A percentile compares a stretch with the other conserved stretches of the same genome.
These are phyloP conservation scores for Leccinum uliginosum DNA, from an alignment of 768 basidiomycete species.

Conservation along the genomic window DNA sequence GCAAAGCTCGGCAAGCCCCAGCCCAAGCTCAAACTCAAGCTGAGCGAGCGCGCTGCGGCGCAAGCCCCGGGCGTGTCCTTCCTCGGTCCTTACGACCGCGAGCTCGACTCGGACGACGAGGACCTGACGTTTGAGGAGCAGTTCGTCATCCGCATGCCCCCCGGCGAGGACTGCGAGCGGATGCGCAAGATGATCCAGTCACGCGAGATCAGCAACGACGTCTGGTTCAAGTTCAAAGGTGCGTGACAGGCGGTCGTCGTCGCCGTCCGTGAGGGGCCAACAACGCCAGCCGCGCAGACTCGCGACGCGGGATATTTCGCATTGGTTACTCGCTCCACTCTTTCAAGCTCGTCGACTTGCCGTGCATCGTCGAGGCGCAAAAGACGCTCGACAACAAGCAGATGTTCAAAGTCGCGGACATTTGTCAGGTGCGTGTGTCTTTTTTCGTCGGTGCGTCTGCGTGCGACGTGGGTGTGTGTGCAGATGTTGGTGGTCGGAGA, in stretches of 20 bases:
- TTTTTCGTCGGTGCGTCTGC: slow-evolving; percentile 1
- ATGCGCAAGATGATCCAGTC: slow-evolving; percentile 77
- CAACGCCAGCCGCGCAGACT: slow-evolving; percentile 50
- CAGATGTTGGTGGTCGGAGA: slow-evolving; percentile 93
- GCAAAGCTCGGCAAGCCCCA: slow-evolving; percentile 44
- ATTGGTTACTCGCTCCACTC: slow-evolving; percentile 76
- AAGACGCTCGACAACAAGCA: slow-evolving; percentile 96
- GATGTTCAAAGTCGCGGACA: slow-evolving; percentile 98
- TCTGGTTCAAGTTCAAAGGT: slow-evolving; percentile 99
- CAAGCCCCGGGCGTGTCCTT: slow-evolving; percentile 85
- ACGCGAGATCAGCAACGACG: slow-evolving; percentile 75
- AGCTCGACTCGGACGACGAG: slow-evolving; percentile 93
- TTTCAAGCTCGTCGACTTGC: slow-evolving; percentile 93
- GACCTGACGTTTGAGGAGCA: slow-evolving; percentile 96
- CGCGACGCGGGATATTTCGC: slow-evolving; percentile 86
- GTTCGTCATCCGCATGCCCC: slow-evolving; percentile 86
- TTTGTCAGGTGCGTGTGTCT: slow-evolving; percentile 72
- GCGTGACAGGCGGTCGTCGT: background rate
- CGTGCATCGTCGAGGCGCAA: slow-evolving; percentile 90
- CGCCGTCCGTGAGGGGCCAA: background rate
- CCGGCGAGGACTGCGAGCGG: slow-evolving; percentile 76
- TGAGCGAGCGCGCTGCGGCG: slow-evolving; percentile 77
- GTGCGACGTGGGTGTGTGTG: slow-evolving; percentile 10
- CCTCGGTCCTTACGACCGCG: slow-evolving; percentile 87
- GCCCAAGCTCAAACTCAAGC: slow-evolving; percentile 84